Base-by-base conservation (phyloP, 495 filamentous ascomycete species). In the Aspergillus egyptiacus region DNA sequence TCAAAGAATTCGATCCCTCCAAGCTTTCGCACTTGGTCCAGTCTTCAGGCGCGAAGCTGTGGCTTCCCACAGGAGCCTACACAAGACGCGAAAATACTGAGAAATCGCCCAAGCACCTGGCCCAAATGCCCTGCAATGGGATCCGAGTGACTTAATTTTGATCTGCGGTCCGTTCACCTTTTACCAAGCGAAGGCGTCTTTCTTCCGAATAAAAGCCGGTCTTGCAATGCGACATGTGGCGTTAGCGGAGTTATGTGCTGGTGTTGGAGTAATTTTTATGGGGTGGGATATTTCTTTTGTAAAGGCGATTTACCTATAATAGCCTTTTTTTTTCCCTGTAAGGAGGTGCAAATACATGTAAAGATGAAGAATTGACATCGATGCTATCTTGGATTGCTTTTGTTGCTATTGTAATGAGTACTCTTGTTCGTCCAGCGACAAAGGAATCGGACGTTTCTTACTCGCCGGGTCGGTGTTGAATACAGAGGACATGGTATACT, bases 1-100 rank as follows among this genome's bases (percentile, higher is more conserved):
- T 84, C 56, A 61, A 68, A 8, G 44, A 45, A 17, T 78, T 78
- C 56, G 73, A 79, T 19, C 20, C 20, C 7, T 49, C 56, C 7
- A 48, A 45, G n/a, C 53, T 63, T 8, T 27, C 33, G 10, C 24
- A 45, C 5, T 13, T 53, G 32, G 34, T 51, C n/a, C 47, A 47
- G 3, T 8, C 10, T n/a, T 53, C 54, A 28, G 54, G 43, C 10
- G 60, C 32, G 22, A 45, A 39, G 9, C 32, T 40, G 13, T 63
- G 60, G 60, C 32, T 34, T 11, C 33, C 38, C 4, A 38, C 31
- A 9, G 36, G 44, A 14, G 17, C 37, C 3, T 35, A 34, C n/a
- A 1, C 13, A 20, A 60, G 39, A 24, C 30, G 25, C 14, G 27
- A 51, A 1, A 31, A 33, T 25, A 48, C 47, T 10, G 14, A 53